Evolutionary conservation across 2,329 filamentous ascomycete species (phyloP).

Genomic region (Harringtonia aguacate): DNA sequence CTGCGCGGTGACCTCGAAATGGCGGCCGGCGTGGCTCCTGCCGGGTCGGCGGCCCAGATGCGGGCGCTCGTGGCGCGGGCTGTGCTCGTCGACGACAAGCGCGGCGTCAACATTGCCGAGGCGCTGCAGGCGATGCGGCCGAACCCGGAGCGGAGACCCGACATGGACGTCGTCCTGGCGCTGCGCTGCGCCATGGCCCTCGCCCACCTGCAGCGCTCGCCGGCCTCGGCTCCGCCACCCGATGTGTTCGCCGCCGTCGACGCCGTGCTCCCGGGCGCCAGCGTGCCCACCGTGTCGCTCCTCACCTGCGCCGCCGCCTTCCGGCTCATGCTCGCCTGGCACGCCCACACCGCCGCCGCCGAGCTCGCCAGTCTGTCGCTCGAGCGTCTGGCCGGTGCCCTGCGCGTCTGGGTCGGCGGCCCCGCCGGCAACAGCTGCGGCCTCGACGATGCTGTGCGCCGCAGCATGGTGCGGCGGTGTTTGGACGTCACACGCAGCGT

Average conservation of each 20-base stretch:
- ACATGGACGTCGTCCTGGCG: slow-evolving; percentile 42
- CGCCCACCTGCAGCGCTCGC: slow-evolving; percentile 39
- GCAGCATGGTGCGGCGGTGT: slow-evolving; percentile 44
- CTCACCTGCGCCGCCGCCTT: slow-evolving; percentile 50
- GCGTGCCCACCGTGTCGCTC: slow-evolving; percentile 33
- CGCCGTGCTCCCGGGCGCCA: slow-evolving; percentile 32
- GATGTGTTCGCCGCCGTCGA: slow-evolving; percentile 37
- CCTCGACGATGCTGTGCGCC: slow-evolving; percentile 39
- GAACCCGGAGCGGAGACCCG: slow-evolving; percentile 18
- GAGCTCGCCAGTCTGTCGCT: slow-evolving; percentile 36
- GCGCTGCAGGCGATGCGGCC: slow-evolving; percentile 42
- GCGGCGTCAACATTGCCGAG: slow-evolving; percentile 43
- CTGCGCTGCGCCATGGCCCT: slow-evolving; percentile 51
- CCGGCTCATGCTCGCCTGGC: slow-evolving; percentile 44
- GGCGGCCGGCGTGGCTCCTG: slow-evolving; percentile 64
- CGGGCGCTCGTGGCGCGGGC: slow-evolving; percentile 50
- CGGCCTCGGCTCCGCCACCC: slow-evolving; percentile 24
- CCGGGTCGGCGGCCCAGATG: slow-evolving; percentile 60
- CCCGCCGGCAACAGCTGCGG: slow-evolving; percentile 38
- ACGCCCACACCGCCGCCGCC: slow-evolving; percentile 33
- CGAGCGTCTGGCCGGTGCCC: slow-evolving; percentile 44
- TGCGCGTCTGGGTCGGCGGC: slow-evolving; percentile 52
- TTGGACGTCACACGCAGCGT: slow-evolving; percentile 43
- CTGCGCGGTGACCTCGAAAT: slow-evolving; percentile 38
- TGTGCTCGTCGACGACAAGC: slow-evolving; percentile 41